Evolutionary conservation across 495 filamentous ascomycete genomes (phyloP).

Genomic region (Niebla homalea): DNA sequence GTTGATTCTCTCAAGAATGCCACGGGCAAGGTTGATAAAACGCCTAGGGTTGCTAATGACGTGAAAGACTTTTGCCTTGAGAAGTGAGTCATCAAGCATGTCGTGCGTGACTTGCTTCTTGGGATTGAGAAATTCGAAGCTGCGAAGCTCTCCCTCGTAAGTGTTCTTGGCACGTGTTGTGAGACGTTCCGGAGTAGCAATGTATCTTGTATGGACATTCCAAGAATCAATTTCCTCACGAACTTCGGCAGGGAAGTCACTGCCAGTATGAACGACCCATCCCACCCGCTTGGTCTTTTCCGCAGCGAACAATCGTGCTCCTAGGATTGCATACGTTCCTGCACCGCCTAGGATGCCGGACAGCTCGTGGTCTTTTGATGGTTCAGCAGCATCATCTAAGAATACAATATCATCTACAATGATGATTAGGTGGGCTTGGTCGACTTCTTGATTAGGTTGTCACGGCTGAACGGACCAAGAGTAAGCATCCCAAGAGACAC

Average conservation of each 20-base stretch:
- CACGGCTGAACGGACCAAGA: conserved; percentile 47
- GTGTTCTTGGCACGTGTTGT: conserved; percentile 91
- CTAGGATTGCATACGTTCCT: conserved; percentile 72
- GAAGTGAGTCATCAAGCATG: conserved; percentile 42
- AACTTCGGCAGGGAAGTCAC: conserved; percentile 64
- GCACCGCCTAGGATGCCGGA: conserved; percentile 72
- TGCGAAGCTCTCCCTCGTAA: conserved; percentile 49
- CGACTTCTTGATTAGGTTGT: not conserved
- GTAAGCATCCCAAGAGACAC: conserved; percentile 94
- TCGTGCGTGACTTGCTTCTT: conserved; percentile 62
- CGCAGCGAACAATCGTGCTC: conserved; percentile 70
- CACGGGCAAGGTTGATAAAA: conserved; percentile 57
- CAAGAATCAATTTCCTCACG: conserved; percentile 51
- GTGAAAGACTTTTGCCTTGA: conserved; percentile 67
- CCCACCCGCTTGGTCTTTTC: conserved; percentile 40
- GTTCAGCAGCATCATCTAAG: conserved; percentile 27
- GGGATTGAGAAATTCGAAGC: conserved; percentile 77
- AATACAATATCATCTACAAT: conserved; percentile 60
- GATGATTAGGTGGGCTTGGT: not conserved
- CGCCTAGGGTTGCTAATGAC: conserved; percentile 71
- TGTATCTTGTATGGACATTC: conserved; percentile 56
- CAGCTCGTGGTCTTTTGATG: conserved; percentile 23
- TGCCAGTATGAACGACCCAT: conserved; percentile 84
- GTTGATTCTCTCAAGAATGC: conserved; percentile 35
- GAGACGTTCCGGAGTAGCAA: conserved; percentile 49